phyloP scores from a whole-genome alignment of 2,329 filamentous ascomycete genomes.

The Fusarium virguliforme region DNA sequence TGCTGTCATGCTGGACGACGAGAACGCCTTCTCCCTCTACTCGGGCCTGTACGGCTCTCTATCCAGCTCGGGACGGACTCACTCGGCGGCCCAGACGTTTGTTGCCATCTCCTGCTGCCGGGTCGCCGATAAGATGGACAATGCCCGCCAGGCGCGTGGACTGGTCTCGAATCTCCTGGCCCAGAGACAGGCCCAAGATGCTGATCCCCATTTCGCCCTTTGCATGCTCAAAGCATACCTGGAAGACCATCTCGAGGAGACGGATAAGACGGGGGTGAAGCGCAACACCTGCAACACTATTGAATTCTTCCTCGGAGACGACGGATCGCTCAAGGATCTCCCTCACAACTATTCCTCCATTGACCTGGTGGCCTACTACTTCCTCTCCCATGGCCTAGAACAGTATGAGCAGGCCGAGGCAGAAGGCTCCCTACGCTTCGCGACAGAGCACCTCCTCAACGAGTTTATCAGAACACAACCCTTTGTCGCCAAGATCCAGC shows the following conservation, averaged over 20 bases:
- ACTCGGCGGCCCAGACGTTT: conserved; percentile 22
- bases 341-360: conserved; percentile 37
- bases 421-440: conserved; percentile 21
- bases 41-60: conserved; percentile 31
- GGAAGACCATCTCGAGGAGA: conserved; percentile 29
- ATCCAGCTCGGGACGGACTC: conserved; percentile 1
- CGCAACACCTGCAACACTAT: conserved; percentile 29
- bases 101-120: conserved; percentile 44
- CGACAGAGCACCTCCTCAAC: conserved; percentile 38
- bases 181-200: background rate
- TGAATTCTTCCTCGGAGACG: conserved; percentile 20
- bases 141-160: conserved; percentile 33
- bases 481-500: conserved; percentile 25
- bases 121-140: conserved; percentile 39
- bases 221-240: conserved; percentile 42
- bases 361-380: conserved; percentile 45
- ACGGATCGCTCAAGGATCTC: conserved; percentile 28
- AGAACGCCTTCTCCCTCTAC: conserved; percentile 46
- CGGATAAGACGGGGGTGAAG: conserved; percentile 11
- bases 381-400: conserved; percentile 43
- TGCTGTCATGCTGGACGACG: conserved; percentile 47
- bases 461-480: conserved; percentile 45
- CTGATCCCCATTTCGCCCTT: conserved; percentile 35
- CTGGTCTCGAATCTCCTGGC: conserved; percentile 30
- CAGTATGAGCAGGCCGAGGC: conserved; percentile 38